Conservation (phyloP, 2,329 filamentous ascomycete species). For the Colletotrichum gloeosporioides region DNA sequence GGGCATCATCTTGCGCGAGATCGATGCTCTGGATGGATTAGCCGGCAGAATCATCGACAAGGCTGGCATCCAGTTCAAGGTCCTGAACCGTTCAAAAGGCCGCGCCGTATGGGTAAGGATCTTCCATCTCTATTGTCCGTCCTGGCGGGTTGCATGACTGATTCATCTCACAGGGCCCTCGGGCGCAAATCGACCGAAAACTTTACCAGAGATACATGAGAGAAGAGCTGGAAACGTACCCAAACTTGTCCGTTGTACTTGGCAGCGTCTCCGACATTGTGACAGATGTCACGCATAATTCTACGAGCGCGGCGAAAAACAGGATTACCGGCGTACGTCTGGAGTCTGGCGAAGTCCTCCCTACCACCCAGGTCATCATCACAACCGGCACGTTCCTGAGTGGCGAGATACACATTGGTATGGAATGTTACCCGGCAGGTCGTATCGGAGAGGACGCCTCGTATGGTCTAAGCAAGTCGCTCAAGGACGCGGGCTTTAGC, state of each 20-base stretch:
- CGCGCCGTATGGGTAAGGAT: slow-evolving; percentile 82
- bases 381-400: slow-evolving; percentile 96
- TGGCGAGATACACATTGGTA: slow-evolving; percentile 94
- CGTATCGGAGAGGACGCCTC: slow-evolving; percentile 95
- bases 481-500: slow-evolving; percentile 86
- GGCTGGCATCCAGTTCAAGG: slow-evolving; percentile 90
- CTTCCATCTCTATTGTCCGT: background rate
- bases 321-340: slow-evolving; percentile 81
- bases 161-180: slow-evolving; percentile 65
- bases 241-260: slow-evolving; percentile 79
- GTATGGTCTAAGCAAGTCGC: slow-evolving; percentile 88
- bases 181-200: slow-evolving; percentile 91
- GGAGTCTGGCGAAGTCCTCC: slow-evolving; percentile 85
- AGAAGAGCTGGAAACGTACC: slow-evolving; percentile 79
- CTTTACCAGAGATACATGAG: slow-evolving; percentile 92
- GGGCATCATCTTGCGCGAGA: slow-evolving; percentile 92
- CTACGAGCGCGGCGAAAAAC: slow-evolving; percentile 39
- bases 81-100: slow-evolving; percentile 88
- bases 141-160: background rate
- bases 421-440: slow-evolving; percentile 84
- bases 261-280: slow-evolving; percentile 95
- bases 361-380: slow-evolving; percentile 84
- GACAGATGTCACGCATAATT: slow-evolving; percentile 62
- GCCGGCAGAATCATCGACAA: slow-evolving; percentile 91
- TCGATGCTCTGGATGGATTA: slow-evolving; percentile 92